Evolutionary conservation across 805 yeast genomes (phyloP), one percentile per base, ranked within the genome.

Genomic region (Starmerella gropengiesseri): DNA sequence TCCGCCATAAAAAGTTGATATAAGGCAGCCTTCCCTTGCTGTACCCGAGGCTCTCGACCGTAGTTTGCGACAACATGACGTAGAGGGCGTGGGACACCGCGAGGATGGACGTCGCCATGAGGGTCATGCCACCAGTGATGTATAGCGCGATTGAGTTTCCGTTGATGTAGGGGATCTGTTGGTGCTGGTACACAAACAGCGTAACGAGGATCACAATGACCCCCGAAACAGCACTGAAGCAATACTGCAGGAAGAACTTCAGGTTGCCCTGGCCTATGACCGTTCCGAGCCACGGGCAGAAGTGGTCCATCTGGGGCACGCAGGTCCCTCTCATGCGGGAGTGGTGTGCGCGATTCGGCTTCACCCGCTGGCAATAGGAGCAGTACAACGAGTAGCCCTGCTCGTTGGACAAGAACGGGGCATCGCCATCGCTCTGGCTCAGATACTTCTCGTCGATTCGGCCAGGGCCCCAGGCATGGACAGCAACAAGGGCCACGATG

Each of bases 371-470:
- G 56, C 95, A 83, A 9, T 62, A 59, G 1, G 79, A 61, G 55
- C 95, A 85, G 77, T 82, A 87, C 21, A 66, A 64, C 0, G 95
- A 93, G 49, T 70, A 74, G 0, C 97, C 96, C 44, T 71, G 67
- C 8, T 62, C 64, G 57, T 81, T 86, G 57, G 94, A 81, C 14
- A 69, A 56, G 56, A 84, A 87, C 19, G 57, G 51, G 5, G 43
- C 55, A 14, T 49, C 47, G 7, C 37, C 45, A 8, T 42, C 37
- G 9, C 14, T 23, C 1, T 37, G 23, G 2, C 13, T 21, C 6
- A 43, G 6, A 40, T 55, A 55, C 4, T 21, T 16, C 4, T 31
- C 30, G 18, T 43, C 37, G 17, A 70, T 68, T 1, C 63, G 53
- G 0, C 91, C 91, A 0, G 87, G 82, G 0, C 87, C 89, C n/a